Base-by-base conservation (phyloP, 2,329 filamentous ascomycete species). In the Pseudocercospora cruenta region DNA sequence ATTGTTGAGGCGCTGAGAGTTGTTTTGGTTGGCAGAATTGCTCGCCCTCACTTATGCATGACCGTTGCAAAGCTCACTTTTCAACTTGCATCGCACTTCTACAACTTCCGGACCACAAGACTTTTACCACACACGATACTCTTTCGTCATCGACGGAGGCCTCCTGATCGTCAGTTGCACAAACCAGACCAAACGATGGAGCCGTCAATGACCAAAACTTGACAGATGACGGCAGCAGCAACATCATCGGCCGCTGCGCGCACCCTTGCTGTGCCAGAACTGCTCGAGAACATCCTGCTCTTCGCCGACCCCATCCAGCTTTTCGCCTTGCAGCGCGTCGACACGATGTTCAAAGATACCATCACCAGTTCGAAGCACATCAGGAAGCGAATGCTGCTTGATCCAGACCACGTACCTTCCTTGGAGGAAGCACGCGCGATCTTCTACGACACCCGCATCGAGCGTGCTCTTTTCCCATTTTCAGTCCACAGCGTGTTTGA, bases 291-390 rank as follows among this genome's bases (percentile, higher is more conserved):
- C 26, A 54, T 64, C 10, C 62, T 64, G 49, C 4, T 24, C 19
- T 58, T 19, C 14, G 12, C n/a, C 39, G 53, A 63, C 14, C 21
- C 61, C 8, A 58, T 58, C 19, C 31, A 61, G 22, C 58, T 65
- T 7, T 65, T 57, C 22, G 43, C 28, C 49, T 24, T 65, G 4
- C 47, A 61, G 47, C 58, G 58, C 26, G 63, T 65, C 63, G 45
- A 61, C 47, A 61, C 33, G n/a, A 54, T 4, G 21, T 65, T 65
- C 59, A 45, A 65, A 19, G 53, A 58, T 12, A 16, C 33, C 16
- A 62, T 62, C 19, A 26, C 63, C 5, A 24, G 39, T 33, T 62
- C 51, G 9, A 58, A 39, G 59, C 19, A n/a, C 22, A 31, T 62
- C 21, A 45, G 39, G 10, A 21, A 43, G 12, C 6, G 8, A 24